Evolutionary conservation across 1,284 basidiomycete genomes (phyloP), one percentile per base, ranked within the genome.

Genomic region (Rhizoctonia solani): DNA sequence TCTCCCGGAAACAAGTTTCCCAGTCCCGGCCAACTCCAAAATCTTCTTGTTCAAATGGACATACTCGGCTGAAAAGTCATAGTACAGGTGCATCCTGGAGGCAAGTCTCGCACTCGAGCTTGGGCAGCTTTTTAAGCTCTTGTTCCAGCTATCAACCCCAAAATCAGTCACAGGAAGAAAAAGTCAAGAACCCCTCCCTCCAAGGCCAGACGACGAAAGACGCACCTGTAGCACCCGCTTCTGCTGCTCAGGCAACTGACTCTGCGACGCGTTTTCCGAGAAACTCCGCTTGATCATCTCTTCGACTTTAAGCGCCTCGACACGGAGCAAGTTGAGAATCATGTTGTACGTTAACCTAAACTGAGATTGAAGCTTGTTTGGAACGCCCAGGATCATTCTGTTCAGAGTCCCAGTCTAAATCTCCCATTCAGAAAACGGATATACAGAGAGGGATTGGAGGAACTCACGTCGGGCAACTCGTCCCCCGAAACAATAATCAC

Each of bases 221-320:
- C 84, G 74, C 72, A 92, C 93, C 79, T 93, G 87, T 1, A 82
- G 77, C 19, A 98, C 90, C 76, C 90, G 87, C 75, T 88, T 87
- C 77, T 98, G 93, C 72, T 98, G 93, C 67, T 98, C 93, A 0
- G 97, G 97, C 21, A 98, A 81, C 63, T 98, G 80, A 59, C 89
- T 85, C 74, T 99, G 97, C 0, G 95, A 90, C 0, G 95, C 89
- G 74, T 99, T 99, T 79, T 99, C 97, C 2, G 96, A 98, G 78
- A 99, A 99, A 75, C 93, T 95, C 39, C 97, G 85, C 78, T 99
- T 99, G 77, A 99, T 99, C 97, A 99, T 99, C 77, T 99, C 97
- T 75, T 99, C 97, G 6, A 99, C 97, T 71, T 89, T 85, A 37
- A 99, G 82, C 1, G 97, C 95, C 75, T 99, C 97, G 6, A 99